A percentile compares a stretch with the other conserved stretches of the same genome.
These are phyloP conservation scores for Parasitella parasitica DNA, from an alignment of 371 early-diverging fungal genomes.

Conservation along the genomic window DNA sequence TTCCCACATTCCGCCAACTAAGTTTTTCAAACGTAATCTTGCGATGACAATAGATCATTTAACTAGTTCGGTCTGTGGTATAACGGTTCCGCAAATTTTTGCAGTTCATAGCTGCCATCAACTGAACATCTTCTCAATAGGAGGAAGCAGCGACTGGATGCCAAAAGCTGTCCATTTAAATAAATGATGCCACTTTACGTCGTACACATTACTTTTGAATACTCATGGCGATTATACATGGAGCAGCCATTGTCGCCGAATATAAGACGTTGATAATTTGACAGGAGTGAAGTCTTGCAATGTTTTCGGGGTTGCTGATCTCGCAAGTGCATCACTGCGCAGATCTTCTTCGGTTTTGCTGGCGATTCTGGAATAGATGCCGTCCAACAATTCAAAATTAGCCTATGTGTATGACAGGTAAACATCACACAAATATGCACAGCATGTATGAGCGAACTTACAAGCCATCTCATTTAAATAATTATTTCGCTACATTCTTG, in stretches of 20 bases:
- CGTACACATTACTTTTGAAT: neutral
- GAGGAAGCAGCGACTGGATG: neutral
- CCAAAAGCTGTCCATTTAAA: neutral
- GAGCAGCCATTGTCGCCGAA: neutral
- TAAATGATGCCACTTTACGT: neutral
- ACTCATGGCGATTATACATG: neutral
- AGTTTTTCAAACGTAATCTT: too few relatives aligned
- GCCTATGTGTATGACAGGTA: constrained; percentile 91
- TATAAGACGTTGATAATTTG: neutral
- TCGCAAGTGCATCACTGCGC: neutral
- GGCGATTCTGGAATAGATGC: constrained; percentile 21
- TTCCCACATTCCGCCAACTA: too few relatives aligned
- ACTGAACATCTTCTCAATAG: neutral
- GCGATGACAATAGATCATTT: too few relatives aligned
- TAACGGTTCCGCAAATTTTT: too few relatives aligned
- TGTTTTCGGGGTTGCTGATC: too few relatives aligned
- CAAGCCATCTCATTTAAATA: constrained; percentile 60
- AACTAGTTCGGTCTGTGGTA: too few relatives aligned
- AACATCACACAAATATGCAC: neutral
- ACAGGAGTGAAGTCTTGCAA: neutral
- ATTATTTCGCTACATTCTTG: constrained; percentile 87
- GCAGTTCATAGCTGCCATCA: too few relatives aligned
- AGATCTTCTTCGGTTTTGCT: neutral
- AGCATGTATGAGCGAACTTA: constrained; percentile 55
- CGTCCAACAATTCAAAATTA: constrained; percentile 85